A percentile compares a stretch with the other conserved stretches of the same genome.
Evolutionary conservation across 257 asterid species (phyloP).

Genomic region (Paraleonurus japonicus): DNA sequence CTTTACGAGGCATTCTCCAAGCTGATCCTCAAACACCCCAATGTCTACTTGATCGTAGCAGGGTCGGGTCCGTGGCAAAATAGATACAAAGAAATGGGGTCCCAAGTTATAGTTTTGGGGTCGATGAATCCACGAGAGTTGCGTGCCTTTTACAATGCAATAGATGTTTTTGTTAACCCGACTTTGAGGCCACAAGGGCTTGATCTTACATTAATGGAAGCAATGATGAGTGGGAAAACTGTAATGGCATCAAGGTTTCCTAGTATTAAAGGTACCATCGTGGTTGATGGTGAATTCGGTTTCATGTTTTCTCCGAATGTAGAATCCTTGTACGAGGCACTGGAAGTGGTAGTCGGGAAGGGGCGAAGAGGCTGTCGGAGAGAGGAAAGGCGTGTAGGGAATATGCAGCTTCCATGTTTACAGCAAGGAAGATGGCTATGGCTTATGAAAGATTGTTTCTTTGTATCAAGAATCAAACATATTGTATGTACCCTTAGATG

Average conservation of each 20-base stretch:
- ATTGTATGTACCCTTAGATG: conserved; percentile 55
- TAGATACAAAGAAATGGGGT: conserved; percentile 67
- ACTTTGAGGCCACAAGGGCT: conserved; percentile 97
- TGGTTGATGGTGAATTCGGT: conserved; percentile 76
- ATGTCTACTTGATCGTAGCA: conserved; percentile 74
- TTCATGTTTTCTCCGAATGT: conserved; percentile 82
- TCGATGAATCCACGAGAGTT: conserved; percentile 64
- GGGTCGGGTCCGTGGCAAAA: conserved; percentile 91
- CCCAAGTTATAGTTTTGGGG: conserved; percentile 64
- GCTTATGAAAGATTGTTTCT: conserved; percentile 90
- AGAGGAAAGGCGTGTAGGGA: conserved; percentile 81
- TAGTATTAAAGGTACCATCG: conserved; percentile 78
- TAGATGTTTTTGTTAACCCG: conserved; percentile 81
- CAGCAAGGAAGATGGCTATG: conserved; percentile 84
- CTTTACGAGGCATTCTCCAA: conserved; percentile 70
- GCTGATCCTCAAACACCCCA: conserved; percentile 41
- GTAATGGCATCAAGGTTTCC: conserved; percentile 94
- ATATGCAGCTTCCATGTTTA: conserved; percentile 75
- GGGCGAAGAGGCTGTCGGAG: conserved; percentile 50
- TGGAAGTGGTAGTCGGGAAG: conserved; percentile 70
- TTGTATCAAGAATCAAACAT: conserved; percentile 71
- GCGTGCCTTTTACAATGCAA: conserved; percentile 65
- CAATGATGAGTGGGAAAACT: conserved; percentile 93
- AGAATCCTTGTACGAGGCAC: conserved; percentile 60
- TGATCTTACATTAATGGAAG: conserved; percentile 88